phyloP scores from a whole-genome alignment of 192 early-diverging fungal species.

The Mortierella claussenii region DNA sequence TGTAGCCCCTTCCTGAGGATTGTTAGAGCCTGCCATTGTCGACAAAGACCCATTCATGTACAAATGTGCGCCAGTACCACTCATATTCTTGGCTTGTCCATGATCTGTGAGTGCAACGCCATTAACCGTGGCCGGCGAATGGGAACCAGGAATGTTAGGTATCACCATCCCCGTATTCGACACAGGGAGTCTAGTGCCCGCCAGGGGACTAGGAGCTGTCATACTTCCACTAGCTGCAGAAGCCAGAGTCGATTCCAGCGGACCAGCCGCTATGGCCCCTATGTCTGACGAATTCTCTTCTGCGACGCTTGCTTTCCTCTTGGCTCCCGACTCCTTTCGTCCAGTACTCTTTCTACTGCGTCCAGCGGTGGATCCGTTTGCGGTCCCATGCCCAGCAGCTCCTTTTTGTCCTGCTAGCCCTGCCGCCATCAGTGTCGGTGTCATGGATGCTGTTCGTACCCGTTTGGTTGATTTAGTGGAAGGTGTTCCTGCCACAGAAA shows the following conservation, averaged over 20 bases:
- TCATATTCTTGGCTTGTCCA: neutral
- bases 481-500: neutral
- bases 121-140: neutral
- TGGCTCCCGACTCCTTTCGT: conserved; percentile 25
- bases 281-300: conserved; percentile 1
- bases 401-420: conserved; percentile 2
- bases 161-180: neutral
- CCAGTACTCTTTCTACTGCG: conserved; percentile 23
- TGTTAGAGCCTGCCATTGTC: neutral
- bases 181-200: neutral
- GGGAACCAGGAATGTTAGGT: neutral
- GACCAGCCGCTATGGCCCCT: neutral
- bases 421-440: conserved; percentile 15
- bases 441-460: conserved; percentile 30
- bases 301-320: conserved; percentile 21
- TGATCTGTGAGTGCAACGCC: neutral
- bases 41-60: neutral
- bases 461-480: conserved; percentile 23
- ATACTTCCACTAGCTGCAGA: neutral
- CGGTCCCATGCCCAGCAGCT: neutral
- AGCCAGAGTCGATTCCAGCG: neutral
- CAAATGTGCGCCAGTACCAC: neutral
- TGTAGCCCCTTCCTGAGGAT: neutral
- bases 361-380: neutral
- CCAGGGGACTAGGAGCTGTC: neutral